Base-by-base conservation (phyloP, 176 grass and related monocot genomes). In the Neostapfia colusana region DNA sequence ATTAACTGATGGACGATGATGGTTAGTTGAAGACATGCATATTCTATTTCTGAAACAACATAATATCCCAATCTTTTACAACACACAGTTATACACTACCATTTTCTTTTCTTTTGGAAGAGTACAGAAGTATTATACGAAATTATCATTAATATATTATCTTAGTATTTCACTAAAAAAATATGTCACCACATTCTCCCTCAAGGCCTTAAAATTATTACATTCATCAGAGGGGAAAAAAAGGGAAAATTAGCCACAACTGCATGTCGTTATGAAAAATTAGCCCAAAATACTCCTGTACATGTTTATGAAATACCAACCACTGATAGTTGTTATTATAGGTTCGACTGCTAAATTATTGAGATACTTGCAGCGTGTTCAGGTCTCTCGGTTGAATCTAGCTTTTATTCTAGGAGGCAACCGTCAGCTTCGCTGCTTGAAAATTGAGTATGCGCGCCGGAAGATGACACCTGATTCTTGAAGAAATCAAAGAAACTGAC, bases 401-500 rank as follows among this genome's bases (percentile, higher is more conserved):
- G 36, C 50, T 59, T 58, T 59, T 58, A 26, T 67, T 27, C 65
- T 58, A 12, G 18, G 38, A 46, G 20, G 69, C 58, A 20, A 14
- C 6, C 43, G 51, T 68, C 63, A 83, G 65, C 7, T 46, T 69
- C 11, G 16, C 21, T 16, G 26, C 6, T 28, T 65, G 21, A 69
- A 18, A 70, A 84, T 34, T 21, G 17, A 51, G 82, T 51, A 18
- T 17, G 5, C 3, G 1, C 26, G 25, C 26, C 21, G 2, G 41
- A 48, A 71, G 65, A 69, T 41, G 65, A 41, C 15, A 20, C 40
- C 50, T 41, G 42, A 17, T 27, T 26, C 26, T 13, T 42, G 73
- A 63, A 77, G 6, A 75, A 68, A 86, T 76, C 55, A 63, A 37
- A 54, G 63, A 81, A 43, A 41, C 27, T 75, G 63, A 81, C 70